Conservation (phyloP, 2,329 filamentous ascomycete species). For the Xylogone sp. region DNA sequence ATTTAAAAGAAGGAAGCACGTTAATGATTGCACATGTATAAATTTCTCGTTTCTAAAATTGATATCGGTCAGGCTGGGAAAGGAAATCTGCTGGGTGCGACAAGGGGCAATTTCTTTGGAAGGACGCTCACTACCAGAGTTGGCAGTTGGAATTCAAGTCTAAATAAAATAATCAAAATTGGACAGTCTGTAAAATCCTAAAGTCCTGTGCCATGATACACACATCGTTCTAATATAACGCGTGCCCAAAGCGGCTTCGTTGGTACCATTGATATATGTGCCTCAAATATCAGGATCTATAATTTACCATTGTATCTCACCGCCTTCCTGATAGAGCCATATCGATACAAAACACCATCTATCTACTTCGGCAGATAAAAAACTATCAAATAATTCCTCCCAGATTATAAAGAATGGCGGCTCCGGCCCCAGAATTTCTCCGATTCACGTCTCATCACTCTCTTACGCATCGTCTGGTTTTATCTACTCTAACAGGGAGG, state of each 20-base stretch:
- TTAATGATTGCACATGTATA: constrained; percentile 19
- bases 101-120: constrained; percentile 13
- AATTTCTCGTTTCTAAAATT: constrained; percentile 23
- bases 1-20: background rate
- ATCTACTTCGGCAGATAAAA: background rate
- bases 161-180: constrained; percentile 14
- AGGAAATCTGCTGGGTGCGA: constrained; percentile 6
- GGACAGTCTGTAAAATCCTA: too few relatives aligned
- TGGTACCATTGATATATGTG: too few relatives aligned
- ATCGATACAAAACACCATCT: background rate
- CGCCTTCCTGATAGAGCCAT: background rate
- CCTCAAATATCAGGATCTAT: too few relatives aligned
- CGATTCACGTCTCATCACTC: constrained; percentile 82
- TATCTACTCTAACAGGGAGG: constrained; percentile 86
- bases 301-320: too few relatives aligned
- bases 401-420: constrained; percentile 19
- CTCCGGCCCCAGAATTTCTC: constrained; percentile 43
- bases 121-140: constrained; percentile 20
- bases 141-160: constrained; percentile 15
- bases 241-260: too few relatives aligned
- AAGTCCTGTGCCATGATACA: too few relatives aligned
- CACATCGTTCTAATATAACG: too few relatives aligned
- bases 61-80: constrained; percentile 9
- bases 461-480: constrained; percentile 78
- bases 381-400: background rate